Base-by-base conservation (phyloP, 352 stramenopile genomes). In the Thalassiosira ordinaria region DNA sequence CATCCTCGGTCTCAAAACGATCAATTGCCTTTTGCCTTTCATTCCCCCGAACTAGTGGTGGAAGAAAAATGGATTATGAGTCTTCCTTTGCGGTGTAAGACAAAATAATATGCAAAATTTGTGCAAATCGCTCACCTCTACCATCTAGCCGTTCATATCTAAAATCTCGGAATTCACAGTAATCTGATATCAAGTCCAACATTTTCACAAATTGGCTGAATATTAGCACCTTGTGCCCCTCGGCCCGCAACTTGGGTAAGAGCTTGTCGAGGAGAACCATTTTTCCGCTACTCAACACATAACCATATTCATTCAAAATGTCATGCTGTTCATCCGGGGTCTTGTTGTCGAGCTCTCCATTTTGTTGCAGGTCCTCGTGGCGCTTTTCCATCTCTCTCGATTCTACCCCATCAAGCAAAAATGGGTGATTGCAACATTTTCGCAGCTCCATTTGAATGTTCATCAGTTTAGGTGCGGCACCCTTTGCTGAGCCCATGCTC, bases 351-450 rank as follows among this genome's bases (percentile, higher is more conserved):
- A 94, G 85, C 24, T 89, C 78, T 31, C 85, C 86, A 51, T 62
- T 80, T 31, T 78, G 70, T 33, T 87, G 62, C 29, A 95, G 79
- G 44, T 91, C 86, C 27, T 91, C 89, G 37, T 91, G 92, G 33
- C 94, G 78, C 27, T 92, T 91, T 14, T 96, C 92, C 51, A 97
- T 96, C 80, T 99, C 97, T 73, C 98, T 97, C 24, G 98, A 96
- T 84, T 99, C 97, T 0, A 99, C 96, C 18, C 97, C 97, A 39
- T 94, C 78, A 66, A 99, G 97, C 35, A 99, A 91, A 84, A 98
- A 99, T 11, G 98, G 98, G 82, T 99, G 98, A 80, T 99, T 99
- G 89, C 98, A 99, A 87, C 97, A 99, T 88, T 99, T 99, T 65
- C 97, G 92, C 59, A 99, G 90, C 76, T 99, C 97, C 97, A 99